Conservation (phyloP, 352 stramenopile genomes). For the Pythium dissimile region DNA sequence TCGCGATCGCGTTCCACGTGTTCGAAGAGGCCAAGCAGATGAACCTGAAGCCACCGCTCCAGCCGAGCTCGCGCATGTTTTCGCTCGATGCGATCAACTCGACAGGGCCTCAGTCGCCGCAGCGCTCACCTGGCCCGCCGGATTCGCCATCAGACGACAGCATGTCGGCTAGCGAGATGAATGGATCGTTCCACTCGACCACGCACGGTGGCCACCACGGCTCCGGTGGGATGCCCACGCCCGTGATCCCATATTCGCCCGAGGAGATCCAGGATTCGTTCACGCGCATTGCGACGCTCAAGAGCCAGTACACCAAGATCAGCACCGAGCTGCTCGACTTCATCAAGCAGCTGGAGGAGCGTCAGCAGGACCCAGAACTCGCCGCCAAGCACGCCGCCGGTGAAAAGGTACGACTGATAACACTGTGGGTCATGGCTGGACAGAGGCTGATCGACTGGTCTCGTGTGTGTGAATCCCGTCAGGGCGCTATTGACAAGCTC, state of each 20-base stretch:
- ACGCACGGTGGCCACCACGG: constrained; percentile 27
- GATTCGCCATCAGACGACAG: constrained; percentile 48
- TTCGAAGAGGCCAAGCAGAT: constrained; percentile 81
- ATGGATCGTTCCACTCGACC: constrained; percentile 35
- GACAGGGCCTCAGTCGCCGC: constrained; percentile 19
- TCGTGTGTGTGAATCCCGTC: background rate
- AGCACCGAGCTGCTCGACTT: constrained; percentile 57
- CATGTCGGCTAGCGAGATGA: constrained; percentile 32
- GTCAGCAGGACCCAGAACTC: constrained; percentile 12
- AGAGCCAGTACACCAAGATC: constrained; percentile 77
- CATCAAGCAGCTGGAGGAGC: constrained; percentile 45
- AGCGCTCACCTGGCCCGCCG: constrained; percentile 22
- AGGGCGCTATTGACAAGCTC: constrained; percentile 49
- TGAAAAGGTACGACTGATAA: constrained; percentile 14
- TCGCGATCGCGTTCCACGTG: constrained; percentile 73
- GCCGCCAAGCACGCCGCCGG: constrained; percentile 8
- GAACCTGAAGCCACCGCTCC: constrained; percentile 80
- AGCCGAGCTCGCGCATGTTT: constrained; percentile 77
- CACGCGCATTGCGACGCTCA: constrained; percentile 75
- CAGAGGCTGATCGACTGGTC: background rate
- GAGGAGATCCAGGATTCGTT: constrained; percentile 87
- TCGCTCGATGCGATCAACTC: constrained; percentile 40
- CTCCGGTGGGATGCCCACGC: constrained; percentile 26
- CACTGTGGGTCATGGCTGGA: background rate
- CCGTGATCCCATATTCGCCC: constrained; percentile 65